Evolutionary conservation across 164 flowering plant genomes (phyloP).

Genomic region (Sedum album): DNA sequence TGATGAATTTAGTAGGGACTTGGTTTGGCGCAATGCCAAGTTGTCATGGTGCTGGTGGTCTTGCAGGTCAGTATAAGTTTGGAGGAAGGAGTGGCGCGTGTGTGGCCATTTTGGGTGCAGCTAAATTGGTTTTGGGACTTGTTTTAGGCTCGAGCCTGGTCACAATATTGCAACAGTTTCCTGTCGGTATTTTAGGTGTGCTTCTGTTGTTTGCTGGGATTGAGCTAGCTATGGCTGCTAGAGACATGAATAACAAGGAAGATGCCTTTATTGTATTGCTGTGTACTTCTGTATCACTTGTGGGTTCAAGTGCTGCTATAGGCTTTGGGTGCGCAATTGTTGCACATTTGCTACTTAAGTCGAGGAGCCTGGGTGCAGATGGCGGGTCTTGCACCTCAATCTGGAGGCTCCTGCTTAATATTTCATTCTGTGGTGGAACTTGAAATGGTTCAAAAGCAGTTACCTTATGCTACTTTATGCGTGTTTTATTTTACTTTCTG

Average conservation of each 20-base stretch:
- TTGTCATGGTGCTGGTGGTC: constrained; percentile 86
- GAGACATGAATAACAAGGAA: constrained; percentile 54
- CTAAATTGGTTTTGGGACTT: constrained; percentile 57
- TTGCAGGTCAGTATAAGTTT: constrained; percentile 83
- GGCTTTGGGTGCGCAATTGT: constrained; percentile 61
- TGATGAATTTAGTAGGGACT: constrained; percentile 56
- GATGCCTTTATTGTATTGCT: constrained; percentile 60
- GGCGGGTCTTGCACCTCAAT: neutral
- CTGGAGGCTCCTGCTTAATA: neutral
- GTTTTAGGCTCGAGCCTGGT: constrained; percentile 60
- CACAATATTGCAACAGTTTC: constrained; percentile 48
- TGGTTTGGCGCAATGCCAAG: constrained; percentile 84
- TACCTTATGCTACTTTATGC: neutral
- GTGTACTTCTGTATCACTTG: constrained; percentile 57
- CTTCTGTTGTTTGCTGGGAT: constrained; percentile 76
- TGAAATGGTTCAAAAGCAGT: neutral
- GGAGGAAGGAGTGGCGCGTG: constrained; percentile 83
- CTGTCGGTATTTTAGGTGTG: constrained; percentile 76
- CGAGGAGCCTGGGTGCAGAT: constrained; percentile 21
- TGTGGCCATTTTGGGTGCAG: constrained; percentile 61
- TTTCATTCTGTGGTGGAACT: neutral
- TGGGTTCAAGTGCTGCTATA: constrained; percentile 67
- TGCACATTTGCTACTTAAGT: constrained; percentile 32
- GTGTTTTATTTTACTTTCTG: too few species aligned
- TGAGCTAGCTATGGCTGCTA: constrained; percentile 68